These are phyloP conservation scores for Kregervanrija fluxuum DNA, from an alignment of 805 yeast genomes.

Conservation along the genomic window DNA sequence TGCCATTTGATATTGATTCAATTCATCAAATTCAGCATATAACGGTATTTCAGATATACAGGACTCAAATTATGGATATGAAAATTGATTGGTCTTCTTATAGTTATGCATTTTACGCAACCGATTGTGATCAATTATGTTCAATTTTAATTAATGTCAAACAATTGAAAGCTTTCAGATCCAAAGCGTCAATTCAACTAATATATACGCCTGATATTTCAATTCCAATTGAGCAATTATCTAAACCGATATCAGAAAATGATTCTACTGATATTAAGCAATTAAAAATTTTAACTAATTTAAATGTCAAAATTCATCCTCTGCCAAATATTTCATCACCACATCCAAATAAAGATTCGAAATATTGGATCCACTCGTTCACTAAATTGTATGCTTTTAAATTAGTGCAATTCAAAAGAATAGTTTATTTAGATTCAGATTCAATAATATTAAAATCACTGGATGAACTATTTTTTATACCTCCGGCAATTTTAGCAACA, in stretches of 20 bases:
- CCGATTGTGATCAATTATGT: constrained; percentile 43
- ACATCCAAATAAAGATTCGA: constrained; percentile 7
- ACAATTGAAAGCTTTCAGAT: constrained; percentile 26
- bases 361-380: constrained; percentile 44
- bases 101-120: constrained; percentile 60
- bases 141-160: constrained; percentile 43
- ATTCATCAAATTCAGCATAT: too few relatives aligned
- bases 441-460: constrained; percentile 33
- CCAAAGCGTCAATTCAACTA: constrained; percentile 41
- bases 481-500: constrained; percentile 39
- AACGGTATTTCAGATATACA: constrained; percentile 1
- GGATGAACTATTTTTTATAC: constrained; percentile 47
- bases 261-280: background rate
- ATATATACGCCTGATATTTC: constrained; percentile 25
- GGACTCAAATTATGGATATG: constrained; percentile 1
- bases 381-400: constrained; percentile 50
- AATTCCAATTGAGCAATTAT: background rate
- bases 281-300: background rate
- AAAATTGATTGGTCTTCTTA: constrained; percentile 34
- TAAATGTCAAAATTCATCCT: constrained; percentile 22
- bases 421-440: constrained; percentile 56
- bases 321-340: constrained; percentile 11
- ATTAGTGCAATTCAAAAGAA: constrained; percentile 40
- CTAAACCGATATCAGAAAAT: background rate
- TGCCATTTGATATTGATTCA: too few relatives aligned